Base-by-base conservation (phyloP, 441 rosid species). In the Erodium chrysanthum region DNA sequence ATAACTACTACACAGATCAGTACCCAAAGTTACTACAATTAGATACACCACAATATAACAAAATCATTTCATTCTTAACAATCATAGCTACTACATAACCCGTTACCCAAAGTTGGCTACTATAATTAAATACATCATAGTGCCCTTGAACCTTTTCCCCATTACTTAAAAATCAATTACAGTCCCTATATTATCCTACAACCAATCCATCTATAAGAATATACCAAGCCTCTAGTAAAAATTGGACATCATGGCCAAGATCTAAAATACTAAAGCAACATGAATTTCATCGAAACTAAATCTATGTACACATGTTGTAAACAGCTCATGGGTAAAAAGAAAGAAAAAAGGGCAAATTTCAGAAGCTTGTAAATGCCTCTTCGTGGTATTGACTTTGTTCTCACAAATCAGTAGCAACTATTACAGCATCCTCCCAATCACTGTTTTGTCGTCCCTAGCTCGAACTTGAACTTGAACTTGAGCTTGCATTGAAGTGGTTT, bases 401-500 rank as follows among this genome's bases (percentile, higher is more conserved):
- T 4, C 9, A 9, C 1, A 37, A 9, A 37, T 9, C 11, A 7
- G 44, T 9, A 37, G 44, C 44, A 37, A 37, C 11, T 5, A 9
- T 37, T 37, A 9, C 11, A 7, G 9, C 44, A 37, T 76, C 33
- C 33, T 29, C 5, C 33, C 33, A 29, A 29, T 29, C 33, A 29
- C 33, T 4, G 33, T 29, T 29, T 29, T 2, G 33, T 29, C 33
- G 5, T 29, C 33, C 33, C n/a, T n/a, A n/a, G n/a, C n/a, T n/a
- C 15, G 68, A 20, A 56, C 35, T 54, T 9, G 74, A 14, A 44
- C 35, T n/a, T 12, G 78, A 71, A 56, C 65, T 48, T 12, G 73
- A 15, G 7, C 12, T 17, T 17, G 78, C 73, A 59, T 72, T 78
- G 20, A 54, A 78, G 14, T 73, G 89, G 62, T 85, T 84, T n/a